Evolutionary conservation across 768 basidiomycete species (phyloP).

Genomic region (Boletus subcaerulescens): DNA sequence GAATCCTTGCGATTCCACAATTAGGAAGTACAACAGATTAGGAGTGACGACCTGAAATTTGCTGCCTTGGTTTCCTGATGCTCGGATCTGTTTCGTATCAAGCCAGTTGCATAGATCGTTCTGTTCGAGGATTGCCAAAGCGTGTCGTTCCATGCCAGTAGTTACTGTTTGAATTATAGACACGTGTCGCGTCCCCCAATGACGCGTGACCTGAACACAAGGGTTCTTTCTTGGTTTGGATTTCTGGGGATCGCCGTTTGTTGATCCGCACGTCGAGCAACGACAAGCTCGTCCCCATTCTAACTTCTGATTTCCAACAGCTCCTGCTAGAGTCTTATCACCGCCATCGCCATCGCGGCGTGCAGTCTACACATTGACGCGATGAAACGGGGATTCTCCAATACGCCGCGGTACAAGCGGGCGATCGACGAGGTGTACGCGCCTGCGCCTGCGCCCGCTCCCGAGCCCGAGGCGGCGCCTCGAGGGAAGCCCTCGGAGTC

Average conservation of each 20-base stretch:
- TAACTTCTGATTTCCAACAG: no score
- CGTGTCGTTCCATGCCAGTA: not conserved
- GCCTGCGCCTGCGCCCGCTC: not conserved
- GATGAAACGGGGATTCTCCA: conserved; percentile 26
- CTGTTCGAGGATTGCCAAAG: not conserved
- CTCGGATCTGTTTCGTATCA: not conserved
- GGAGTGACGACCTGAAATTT: not conserved
- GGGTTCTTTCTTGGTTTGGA: no score
- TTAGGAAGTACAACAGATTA: not conserved
- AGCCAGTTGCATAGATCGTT: not conserved
- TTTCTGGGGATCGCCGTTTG: no score
- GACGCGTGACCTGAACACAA: no score
- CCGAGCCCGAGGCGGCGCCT: not conserved
- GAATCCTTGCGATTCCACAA: not conserved
- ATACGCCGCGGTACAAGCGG: conserved; percentile 6
- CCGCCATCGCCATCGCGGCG: not conserved
- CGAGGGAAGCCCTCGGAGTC: not conserved
- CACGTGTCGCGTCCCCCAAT: no score
- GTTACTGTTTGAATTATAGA: no score
- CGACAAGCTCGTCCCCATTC: no score
- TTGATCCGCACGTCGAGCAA: no score
- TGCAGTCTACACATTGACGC: not conserved
- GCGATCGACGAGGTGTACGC: conserved; percentile 7
- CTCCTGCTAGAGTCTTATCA: not conserved
- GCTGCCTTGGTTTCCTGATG: not conserved